Percentiles rank a stretch among this genome's conserved stretches.
Evolutionary conservation across 345 rosid species (phyloP).

Genomic region (Sisymbrium altissimum): DNA sequence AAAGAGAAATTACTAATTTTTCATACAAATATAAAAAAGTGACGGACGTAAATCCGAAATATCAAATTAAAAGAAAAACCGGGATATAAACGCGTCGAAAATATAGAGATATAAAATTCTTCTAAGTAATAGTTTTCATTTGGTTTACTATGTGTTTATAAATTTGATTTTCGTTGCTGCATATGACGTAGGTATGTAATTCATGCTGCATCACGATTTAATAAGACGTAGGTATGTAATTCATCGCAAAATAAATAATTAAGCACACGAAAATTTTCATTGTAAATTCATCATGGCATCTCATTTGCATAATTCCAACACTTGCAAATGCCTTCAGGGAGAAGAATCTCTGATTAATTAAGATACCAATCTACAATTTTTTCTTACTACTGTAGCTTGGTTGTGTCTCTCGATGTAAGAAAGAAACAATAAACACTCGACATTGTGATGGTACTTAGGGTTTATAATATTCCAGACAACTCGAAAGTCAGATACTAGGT

Average conservation of each 20-base stretch:
- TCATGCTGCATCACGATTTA: neutral
- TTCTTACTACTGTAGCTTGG: conserved; percentile 8
- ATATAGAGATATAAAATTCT: neutral
- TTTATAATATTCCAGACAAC: conserved; percentile 60
- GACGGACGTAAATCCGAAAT: neutral
- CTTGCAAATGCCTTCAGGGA: neutral
- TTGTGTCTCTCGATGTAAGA: conserved; percentile 36
- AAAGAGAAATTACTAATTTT: neutral
- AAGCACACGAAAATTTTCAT: neutral
- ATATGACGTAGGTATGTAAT: neutral
- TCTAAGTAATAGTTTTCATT: neutral
- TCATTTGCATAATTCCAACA: neutral
- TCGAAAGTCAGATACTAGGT: conserved; percentile 41
- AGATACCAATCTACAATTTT: conserved; percentile 24
- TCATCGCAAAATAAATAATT: neutral
- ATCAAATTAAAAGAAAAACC: neutral
- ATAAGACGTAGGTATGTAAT: neutral
- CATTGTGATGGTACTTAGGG: conserved; percentile 50
- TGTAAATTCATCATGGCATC: neutral
- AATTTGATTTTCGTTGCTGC: neutral
- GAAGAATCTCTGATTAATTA: neutral
- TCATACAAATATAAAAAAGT: neutral
- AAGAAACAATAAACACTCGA: conserved; percentile 51
- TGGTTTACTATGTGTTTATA: neutral
- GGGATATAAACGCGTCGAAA: neutral